Evolutionary conservation across 1,139 yeast species (phyloP), one percentile per base, ranked within the genome.

Genomic region (Scheffersomyces cryptocercus): DNA sequence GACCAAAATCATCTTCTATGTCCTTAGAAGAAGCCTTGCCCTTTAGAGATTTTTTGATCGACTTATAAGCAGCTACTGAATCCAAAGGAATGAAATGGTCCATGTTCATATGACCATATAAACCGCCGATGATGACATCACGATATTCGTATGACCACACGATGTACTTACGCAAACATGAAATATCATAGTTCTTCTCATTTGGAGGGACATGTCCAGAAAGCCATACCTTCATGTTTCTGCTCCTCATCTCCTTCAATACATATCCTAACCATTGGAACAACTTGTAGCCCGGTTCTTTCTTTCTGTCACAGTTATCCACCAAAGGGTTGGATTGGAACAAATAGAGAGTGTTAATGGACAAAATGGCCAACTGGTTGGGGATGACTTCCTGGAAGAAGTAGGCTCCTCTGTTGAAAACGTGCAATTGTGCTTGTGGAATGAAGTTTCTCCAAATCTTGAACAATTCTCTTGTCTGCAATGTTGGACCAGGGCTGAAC

Each of bases 161-260:
- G 31, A 86, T 77, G 59, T 82, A 84, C 59, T 88, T 87, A 43
- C 89, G 72, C 53, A 79, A 82, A 58, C 96, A 88, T 37, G 84
- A 73, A 28, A 74, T 68, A 55, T 88, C 95, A 52, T 77, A 83
- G 61, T 88, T 87, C 62, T 87, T 87, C 37, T 83, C 82, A 42
- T 84, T 81, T 3, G 96, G 95, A 3, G 96, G 96, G 11, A 88
- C 96, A 67, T 88, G 96, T 2, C 96, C 96, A 38, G 84, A 70
- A 28, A 88, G 64, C 96, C 96, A 88, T 8, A 85, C 95, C 62
- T 88, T 88, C 83, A 88, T 83, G 16, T 79, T 77, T 51, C 95
- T 70, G n/a, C 74, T 68, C 55, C 96, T 74, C 66, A 88, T 67
- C 59, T 88, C 95, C 55, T 83, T 79, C 49, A 88, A 70, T 2